phyloP scores from a whole-genome alignment of 305 asterid genomes.

The Petunia hybrid region DNA sequence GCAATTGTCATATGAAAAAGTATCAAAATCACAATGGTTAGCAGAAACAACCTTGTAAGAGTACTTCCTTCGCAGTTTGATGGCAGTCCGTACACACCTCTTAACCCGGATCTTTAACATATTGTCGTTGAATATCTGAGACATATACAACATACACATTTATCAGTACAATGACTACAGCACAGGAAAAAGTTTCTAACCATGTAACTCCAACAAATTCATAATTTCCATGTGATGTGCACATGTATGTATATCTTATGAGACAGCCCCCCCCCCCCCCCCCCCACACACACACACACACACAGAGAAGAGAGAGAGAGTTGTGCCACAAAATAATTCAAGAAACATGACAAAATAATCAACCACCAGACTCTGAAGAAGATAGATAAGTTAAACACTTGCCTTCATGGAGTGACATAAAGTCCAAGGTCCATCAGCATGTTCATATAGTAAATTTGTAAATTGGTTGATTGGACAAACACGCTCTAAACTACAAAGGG shows the following conservation, averaged over 20 bases:
- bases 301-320: background rate
- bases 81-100: constrained; percentile 88
- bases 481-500: constrained; percentile 5
- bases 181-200: background rate
- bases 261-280: background rate
- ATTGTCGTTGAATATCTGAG: constrained; percentile 89
- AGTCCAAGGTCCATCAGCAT: constrained; percentile 28
- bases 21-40: constrained; percentile 32
- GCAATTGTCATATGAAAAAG: constrained; percentile 22
- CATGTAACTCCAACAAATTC: constrained; percentile 28
- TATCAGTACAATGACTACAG: constrained; percentile 22
- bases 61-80: constrained; percentile 95
- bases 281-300: background rate
- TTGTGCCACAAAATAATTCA: constrained; percentile 24
- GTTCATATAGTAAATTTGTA: constrained; percentile 10
- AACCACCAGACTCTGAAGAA: background rate
- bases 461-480: background rate
- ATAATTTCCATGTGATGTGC: constrained; percentile 9
- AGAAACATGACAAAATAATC: constrained; percentile 24
- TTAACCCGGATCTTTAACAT: constrained; percentile 83
- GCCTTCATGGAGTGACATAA: background rate
- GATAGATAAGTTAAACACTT: background rate
- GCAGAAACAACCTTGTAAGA: constrained; percentile 70
- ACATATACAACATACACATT: constrained; percentile 32
- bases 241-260: background rate